Evolutionary conservation across 169 alveolate species (phyloP), one percentile per base, ranked within the genome.

Genomic region (Eimeria maxima): DNA sequence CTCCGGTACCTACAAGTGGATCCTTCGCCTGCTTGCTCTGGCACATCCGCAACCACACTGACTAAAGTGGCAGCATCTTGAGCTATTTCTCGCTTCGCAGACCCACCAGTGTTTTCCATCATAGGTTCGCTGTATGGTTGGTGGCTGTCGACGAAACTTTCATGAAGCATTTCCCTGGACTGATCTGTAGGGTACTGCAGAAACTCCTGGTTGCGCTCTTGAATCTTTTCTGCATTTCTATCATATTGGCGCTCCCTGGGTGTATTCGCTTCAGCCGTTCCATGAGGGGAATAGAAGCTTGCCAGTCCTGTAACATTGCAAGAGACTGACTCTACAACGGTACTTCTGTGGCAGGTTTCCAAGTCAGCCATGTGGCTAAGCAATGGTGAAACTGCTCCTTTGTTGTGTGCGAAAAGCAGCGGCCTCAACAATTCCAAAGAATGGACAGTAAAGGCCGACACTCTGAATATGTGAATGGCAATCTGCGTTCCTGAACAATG

Each of bases 241-340:
- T 76, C 87, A 47, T 47, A 76, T 22, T 76, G 87, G 60, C 55
- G 87, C 60, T 76, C 87, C 87, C 60, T 76, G 65, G 87, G 60
- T 18, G 87, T 76, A 65, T 16, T 76, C 33, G 29, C 18, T 45
- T 47, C 87, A 3, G 87, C 87, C 24, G 55, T 47, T 22, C 87
- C 87, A 76, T 76, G 87, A 5, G 87, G 87, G 24, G 87, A 76
- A 16, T 76, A 76, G 65, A 76, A 76, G 63, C 87, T 76, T 16
- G 63, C 20, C 87, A 76, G 87, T 22, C 87, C 87, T 22, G 87
- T 76, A 76, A 76, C 87, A 42, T 76, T 76, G 47, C 87, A 76
- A 16, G 87, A 76, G 87, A 76, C 87, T 42, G 87, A 76, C 65
- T 76, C 87, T 45, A 76, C 87, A 47, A 76, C 44, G 24, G 87